Percentiles rank a stretch among this genome's conserved stretches.
Conservation (phyloP, 805 yeast species). For the Phaffomyces thermotolerans region DNA sequence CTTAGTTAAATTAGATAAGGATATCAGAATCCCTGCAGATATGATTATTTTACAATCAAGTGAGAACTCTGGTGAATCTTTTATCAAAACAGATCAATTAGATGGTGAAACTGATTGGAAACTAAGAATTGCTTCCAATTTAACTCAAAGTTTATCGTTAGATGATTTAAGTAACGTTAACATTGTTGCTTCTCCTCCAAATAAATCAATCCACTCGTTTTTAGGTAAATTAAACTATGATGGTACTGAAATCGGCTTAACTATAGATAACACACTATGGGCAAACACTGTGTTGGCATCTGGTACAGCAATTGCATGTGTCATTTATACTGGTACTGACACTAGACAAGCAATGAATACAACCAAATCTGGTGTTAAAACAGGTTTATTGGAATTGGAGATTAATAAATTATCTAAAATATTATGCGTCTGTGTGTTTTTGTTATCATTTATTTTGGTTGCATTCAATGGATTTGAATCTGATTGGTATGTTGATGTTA, state of each 20-base stretch:
- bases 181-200: constrained; percentile 73
- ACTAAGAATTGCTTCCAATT: constrained; percentile 65
- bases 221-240: constrained; percentile 64
- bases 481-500: constrained; percentile 84
- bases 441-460: constrained; percentile 70
- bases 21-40: constrained; percentile 90
- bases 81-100: constrained; percentile 92
- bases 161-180: constrained; percentile 45
- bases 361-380: constrained; percentile 76
- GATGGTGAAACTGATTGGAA: constrained; percentile 99
- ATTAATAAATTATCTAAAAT: constrained; percentile 84
- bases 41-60: constrained; percentile 77
- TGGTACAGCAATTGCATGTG: constrained; percentile 83
- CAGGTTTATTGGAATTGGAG: constrained; percentile 85
- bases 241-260: constrained; percentile 53
- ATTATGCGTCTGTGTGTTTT: constrained; percentile 77
- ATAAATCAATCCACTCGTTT: constrained; percentile 76
- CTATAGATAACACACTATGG: constrained; percentile 93
- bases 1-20: constrained; percentile 69
- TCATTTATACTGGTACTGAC: constrained; percentile 85
- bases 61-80: constrained; percentile 78
- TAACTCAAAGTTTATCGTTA: constrained; percentile 58
- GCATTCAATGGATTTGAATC: constrained; percentile 66
- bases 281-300: constrained; percentile 96
- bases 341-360: constrained; percentile 96